Conservation (phyloP, 805 yeast genomes). For the Peterozyma xylosa region DNA sequence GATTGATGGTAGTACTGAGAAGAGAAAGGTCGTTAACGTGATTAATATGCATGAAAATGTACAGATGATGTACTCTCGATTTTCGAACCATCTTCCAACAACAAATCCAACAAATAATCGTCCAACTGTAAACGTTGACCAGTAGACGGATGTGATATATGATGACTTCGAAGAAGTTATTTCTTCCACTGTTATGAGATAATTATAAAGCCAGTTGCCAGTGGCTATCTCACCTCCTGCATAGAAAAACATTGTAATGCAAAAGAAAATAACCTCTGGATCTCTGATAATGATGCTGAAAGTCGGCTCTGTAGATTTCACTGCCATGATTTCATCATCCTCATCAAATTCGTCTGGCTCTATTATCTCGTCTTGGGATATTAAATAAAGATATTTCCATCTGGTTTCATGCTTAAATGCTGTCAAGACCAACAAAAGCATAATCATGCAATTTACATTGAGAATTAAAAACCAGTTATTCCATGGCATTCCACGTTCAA, state of each 20-base stretch:
- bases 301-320: constrained; percentile 5
- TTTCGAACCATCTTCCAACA: constrained; percentile 35
- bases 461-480: constrained; percentile 36
- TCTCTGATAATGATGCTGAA: constrained; percentile 19
- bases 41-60: constrained; percentile 27
- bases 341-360: constrained; percentile 8
- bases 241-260: constrained; percentile 37
- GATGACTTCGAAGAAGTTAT: constrained; percentile 31
- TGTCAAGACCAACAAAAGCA: constrained; percentile 17
- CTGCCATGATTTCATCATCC: constrained; percentile 8
- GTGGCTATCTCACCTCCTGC: constrained; percentile 48
- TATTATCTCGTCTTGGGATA: neutral
- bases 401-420: constrained; percentile 37
- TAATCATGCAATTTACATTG: constrained; percentile 18
- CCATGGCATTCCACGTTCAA: constrained; percentile 34
- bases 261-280: constrained; percentile 31
- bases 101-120: constrained; percentile 38
- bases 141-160: constrained; percentile 40
- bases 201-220: constrained; percentile 48
- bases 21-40: constrained; percentile 25
- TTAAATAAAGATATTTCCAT: constrained; percentile 29
- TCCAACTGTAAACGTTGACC: constrained; percentile 45
- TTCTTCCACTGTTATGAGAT: constrained; percentile 31
- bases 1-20: constrained; percentile 17
- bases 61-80: constrained; percentile 32